These are phyloP conservation scores for Phytophthora litchii DNA, from an alignment of 352 stramenopile genomes.

Conservation along the genomic window DNA sequence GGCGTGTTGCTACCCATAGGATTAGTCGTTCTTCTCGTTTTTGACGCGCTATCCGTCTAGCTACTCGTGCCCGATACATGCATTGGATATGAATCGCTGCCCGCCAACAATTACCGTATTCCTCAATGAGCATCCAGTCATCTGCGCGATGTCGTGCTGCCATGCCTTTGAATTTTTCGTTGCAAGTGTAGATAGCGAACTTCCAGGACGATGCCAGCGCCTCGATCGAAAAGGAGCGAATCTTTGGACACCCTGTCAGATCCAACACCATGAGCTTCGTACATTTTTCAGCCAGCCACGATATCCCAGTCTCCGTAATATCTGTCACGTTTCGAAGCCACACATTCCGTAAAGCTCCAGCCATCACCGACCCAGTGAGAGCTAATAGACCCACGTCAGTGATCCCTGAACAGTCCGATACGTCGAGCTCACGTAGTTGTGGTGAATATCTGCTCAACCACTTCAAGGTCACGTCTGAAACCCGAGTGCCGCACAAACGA, in stretches of 20 bases:
- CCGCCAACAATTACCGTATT: constrained; percentile 82
- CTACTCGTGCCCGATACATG: constrained; percentile 63
- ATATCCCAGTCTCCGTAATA: constrained; percentile 79
- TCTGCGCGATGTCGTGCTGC: constrained; percentile 70
- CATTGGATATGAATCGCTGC: constrained; percentile 72
- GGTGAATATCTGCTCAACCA: constrained; percentile 53
- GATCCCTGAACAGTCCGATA: constrained; percentile 73
- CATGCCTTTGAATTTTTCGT: constrained; percentile 78
- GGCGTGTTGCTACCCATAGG: constrained; percentile 54
- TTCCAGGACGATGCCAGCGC: constrained; percentile 66
- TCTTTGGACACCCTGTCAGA: constrained; percentile 53
- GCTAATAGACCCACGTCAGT: constrained; percentile 83
- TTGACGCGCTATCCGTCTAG: constrained; percentile 40
- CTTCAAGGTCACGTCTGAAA: constrained; percentile 54
- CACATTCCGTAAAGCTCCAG: constrained; percentile 59
- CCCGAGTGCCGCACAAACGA: constrained; percentile 36
- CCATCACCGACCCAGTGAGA: constrained; percentile 45
- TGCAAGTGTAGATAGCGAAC: constrained; percentile 48
- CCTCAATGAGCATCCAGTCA: constrained; percentile 86
- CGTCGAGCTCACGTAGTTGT: constrained; percentile 77
- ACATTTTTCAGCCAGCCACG: constrained; percentile 89
- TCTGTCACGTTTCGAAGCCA: constrained; percentile 64
- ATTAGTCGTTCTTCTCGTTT: constrained; percentile 59
- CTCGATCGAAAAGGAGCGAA: constrained; percentile 60
- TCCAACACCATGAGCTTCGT: constrained; percentile 64